Evolutionary conservation across 441 rosid species (phyloP).

Genomic region (Populus hybrid): DNA sequence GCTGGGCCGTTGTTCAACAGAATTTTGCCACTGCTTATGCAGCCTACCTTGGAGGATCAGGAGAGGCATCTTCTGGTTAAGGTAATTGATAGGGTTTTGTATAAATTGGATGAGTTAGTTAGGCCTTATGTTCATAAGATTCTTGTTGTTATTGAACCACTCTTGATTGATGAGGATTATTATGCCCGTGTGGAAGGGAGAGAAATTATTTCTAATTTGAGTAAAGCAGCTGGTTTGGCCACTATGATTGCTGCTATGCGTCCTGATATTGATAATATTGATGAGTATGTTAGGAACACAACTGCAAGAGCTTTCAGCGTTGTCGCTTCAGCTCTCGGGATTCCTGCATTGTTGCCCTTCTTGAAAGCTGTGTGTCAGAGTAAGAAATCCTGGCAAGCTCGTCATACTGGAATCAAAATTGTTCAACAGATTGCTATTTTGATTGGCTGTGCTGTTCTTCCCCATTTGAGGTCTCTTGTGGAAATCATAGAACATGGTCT

Average conservation of each 20-base stretch:
- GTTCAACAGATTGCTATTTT: slow-evolving; percentile 98
- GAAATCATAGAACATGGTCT: slow-evolving; percentile 93
- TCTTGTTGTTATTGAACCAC: slow-evolving; percentile 96
- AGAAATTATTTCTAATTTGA: slow-evolving; percentile 93
- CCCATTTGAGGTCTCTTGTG: slow-evolving; percentile 85
- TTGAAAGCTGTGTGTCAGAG: slow-evolving; percentile 97
- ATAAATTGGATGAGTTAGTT: slow-evolving; percentile 92
- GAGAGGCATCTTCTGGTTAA: slow-evolving; percentile 98
- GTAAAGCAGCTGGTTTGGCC: slow-evolving; percentile 98
- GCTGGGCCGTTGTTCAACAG: slow-evolving; percentile 91
- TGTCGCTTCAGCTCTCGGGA: slow-evolving; percentile 96
- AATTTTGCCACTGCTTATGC: slow-evolving; percentile 92
- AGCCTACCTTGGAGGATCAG: slow-evolving; percentile 93
- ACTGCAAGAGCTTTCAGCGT: slow-evolving; percentile 99
- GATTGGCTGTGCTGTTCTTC: slow-evolving; percentile 97
- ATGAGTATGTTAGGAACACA: slow-evolving; percentile 96
- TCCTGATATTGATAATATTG: slow-evolving; percentile 93
- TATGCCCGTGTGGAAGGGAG: slow-evolving; percentile 99
- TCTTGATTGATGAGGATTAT: slow-evolving; percentile 96
- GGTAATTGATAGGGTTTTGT: slow-evolving; percentile 90
- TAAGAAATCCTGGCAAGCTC: slow-evolving; percentile 98
- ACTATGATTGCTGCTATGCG: slow-evolving; percentile 99
- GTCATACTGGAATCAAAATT: slow-evolving; percentile 97
- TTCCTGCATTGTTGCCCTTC: slow-evolving; percentile 88
- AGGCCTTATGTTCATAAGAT: slow-evolving; percentile 95